These are phyloP conservation scores for Arachis monticola DNA, from an alignment of 331 rosid species.

Conservation along the genomic window DNA sequence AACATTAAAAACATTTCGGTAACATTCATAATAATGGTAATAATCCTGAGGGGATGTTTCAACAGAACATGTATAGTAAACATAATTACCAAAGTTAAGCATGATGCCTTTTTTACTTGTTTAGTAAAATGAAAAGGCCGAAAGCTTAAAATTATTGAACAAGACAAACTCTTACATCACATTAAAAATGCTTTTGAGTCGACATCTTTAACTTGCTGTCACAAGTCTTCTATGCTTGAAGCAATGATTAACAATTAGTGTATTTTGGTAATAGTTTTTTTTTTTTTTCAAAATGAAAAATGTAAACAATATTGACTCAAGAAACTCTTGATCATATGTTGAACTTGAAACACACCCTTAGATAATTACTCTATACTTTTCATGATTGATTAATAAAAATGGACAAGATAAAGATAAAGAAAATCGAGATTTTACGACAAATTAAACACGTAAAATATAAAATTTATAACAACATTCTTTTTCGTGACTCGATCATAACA, in stretches of 20 bases:
- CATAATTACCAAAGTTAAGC: not conserved
- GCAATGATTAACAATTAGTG: not conserved
- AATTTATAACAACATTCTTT: no score
- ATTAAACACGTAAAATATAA: no score
- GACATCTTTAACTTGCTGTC: not conserved
- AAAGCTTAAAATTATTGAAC: not conserved
- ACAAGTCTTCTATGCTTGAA: slow-evolving; percentile 2
- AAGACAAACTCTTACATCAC: not conserved
- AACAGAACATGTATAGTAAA: not conserved
- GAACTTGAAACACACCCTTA: not conserved
- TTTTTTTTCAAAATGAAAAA: no score
- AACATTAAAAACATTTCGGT: slow-evolving; percentile 2
- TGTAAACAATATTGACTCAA: no score
- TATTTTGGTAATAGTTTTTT: no score
- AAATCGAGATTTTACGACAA: no score
- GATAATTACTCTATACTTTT: not conserved
- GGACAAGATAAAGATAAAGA: no score
- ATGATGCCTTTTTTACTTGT: slow-evolving; percentile 12
- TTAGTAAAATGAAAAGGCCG: not conserved
- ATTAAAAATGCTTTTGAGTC: not conserved
- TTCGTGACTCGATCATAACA: no score
- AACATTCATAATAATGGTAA: slow-evolving; percentile 3
- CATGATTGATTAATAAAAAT: no score
- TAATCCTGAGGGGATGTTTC: not conserved
- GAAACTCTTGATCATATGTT: not conserved